These are phyloP conservation scores for Aspergillus fischeri DNA, from an alignment of 2,329 filamentous ascomycete genomes.

Conservation along the genomic window DNA sequence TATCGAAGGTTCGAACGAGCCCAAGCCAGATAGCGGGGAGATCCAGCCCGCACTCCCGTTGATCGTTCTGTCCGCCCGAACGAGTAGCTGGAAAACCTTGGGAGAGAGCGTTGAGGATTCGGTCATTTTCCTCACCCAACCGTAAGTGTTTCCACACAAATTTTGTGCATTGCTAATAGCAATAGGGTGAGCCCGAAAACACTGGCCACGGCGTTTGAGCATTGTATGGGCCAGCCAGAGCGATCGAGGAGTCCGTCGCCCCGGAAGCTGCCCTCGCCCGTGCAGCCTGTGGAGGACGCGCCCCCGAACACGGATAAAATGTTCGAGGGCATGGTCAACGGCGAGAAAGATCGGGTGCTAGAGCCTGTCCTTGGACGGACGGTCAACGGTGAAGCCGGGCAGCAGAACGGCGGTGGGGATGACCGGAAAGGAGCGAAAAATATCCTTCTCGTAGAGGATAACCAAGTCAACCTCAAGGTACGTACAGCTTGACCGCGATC, in stretches of 20 bases:
- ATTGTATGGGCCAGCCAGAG: conserved; percentile 9
- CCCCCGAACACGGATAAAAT: not conserved
- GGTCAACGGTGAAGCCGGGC: not conserved
- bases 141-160: conserved; percentile 9
- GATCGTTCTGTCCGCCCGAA: conserved; percentile 16
- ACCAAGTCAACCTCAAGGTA: conserved; percentile 35
- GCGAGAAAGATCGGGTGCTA: not conserved
- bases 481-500: not conserved
- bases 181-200: conserved; percentile 19
- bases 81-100: conserved; percentile 13
- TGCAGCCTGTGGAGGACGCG: not conserved
- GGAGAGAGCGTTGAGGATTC: conserved; percentile 13
- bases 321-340: not conserved
- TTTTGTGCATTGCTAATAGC: not conserved
- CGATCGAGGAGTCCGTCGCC: not conserved
- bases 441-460: conserved; percentile 38
- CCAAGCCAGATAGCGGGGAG: not conserved
- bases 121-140: conserved; percentile 19
- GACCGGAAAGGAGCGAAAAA: not conserved
- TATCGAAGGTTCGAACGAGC: conserved; percentile 4
- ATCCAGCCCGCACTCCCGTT: conserved; percentile 7
- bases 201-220: conserved; percentile 12
- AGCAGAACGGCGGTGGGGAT: not conserved
- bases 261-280: not conserved
- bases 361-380: too few species aligned